These are phyloP conservation scores for Hansfordia pulvinata DNA, from an alignment of 2,329 filamentous ascomycete genomes.

Conservation along the genomic window DNA sequence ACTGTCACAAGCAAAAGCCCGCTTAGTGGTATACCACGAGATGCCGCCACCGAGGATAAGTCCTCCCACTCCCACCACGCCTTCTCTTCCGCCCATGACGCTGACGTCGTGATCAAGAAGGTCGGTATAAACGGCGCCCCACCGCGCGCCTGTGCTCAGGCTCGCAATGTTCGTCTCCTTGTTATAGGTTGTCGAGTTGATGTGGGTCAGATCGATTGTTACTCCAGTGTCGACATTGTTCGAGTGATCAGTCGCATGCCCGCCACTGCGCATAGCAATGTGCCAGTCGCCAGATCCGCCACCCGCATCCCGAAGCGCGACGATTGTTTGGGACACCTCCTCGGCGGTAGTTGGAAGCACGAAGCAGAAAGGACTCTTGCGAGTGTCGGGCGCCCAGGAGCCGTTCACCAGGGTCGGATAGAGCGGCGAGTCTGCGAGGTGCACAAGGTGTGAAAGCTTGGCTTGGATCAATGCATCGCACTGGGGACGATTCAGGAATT, in stretches of 20 bases:
- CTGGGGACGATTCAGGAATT: not conserved
- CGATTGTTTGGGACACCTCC: constrained; percentile 11
- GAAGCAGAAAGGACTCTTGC: constrained; percentile 13
- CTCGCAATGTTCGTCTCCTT: constrained; percentile 15
- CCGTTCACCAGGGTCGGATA: constrained; percentile 5
- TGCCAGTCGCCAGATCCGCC: constrained; percentile 13
- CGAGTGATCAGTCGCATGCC: constrained; percentile 27
- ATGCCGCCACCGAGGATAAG: constrained; percentile 16
- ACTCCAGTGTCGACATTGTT: constrained; percentile 25
- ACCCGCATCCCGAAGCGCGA: constrained; percentile 4
- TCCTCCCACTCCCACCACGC: constrained; percentile 16
- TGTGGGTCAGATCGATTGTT: constrained; percentile 21
- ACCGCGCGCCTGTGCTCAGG: constrained; percentile 17
- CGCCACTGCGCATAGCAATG: constrained; percentile 35
- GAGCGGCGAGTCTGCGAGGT: constrained; percentile 1
- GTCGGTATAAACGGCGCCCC: constrained; percentile 13
- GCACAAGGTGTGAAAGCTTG: constrained; percentile 2
- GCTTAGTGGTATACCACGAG: constrained; percentile 7
- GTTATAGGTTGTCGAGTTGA: constrained; percentile 16
- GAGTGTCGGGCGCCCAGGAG: constrained; percentile 8
- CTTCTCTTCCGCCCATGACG: constrained; percentile 14
- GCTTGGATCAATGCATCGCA: constrained; percentile 2
- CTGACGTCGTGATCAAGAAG: constrained; percentile 10
- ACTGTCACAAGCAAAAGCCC: constrained; percentile 25
- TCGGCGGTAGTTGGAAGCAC: constrained; percentile 8